Evolutionary conservation across 2,329 filamentous ascomycete species (phyloP).

Genomic region (Chaetomiaceae sp.): DNA sequence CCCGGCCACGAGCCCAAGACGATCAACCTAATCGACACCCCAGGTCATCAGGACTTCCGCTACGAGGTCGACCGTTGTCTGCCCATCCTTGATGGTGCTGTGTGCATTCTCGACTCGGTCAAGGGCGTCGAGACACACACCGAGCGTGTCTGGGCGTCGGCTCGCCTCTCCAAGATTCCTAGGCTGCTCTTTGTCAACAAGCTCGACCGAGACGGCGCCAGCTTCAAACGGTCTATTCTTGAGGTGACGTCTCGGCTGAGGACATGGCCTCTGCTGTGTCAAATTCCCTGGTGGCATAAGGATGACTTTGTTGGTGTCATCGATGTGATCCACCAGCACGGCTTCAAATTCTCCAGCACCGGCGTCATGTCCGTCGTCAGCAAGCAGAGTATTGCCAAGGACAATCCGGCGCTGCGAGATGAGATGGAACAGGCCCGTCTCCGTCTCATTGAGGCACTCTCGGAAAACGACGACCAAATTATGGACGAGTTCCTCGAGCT

Average conservation of each 20-base stretch:
- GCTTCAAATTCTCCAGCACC: slow-evolving; percentile 64
- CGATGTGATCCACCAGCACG: slow-evolving; percentile 72
- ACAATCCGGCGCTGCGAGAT: slow-evolving; percentile 51
- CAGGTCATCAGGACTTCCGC: slow-evolving; percentile 94
- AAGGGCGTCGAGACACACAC: slow-evolving; percentile 84
- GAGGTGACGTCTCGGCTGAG: slow-evolving; percentile 77
- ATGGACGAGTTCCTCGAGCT: slow-evolving; percentile 79
- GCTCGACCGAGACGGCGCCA: slow-evolving; percentile 75
- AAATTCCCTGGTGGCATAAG: slow-evolving; percentile 90
- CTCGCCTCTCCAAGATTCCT: slow-evolving; percentile 79
- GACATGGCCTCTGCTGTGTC: slow-evolving; percentile 85
- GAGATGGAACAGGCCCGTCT: slow-evolving; percentile 74
- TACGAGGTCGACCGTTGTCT: slow-evolving; percentile 93
- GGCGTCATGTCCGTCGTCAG: slow-evolving; percentile 32
- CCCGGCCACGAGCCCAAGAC: slow-evolving; percentile 52
- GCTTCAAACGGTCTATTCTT: slow-evolving; percentile 77
- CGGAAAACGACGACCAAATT: slow-evolving; percentile 81
- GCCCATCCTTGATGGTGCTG: slow-evolving; percentile 34
- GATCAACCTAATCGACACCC: slow-evolving; percentile 92
- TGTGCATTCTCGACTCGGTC: slow-evolving; percentile 37
- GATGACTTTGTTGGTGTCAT: slow-evolving; percentile 78
- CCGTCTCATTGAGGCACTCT: slow-evolving; percentile 75
- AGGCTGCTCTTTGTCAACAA: slow-evolving; percentile 81
- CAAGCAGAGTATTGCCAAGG: slow-evolving; percentile 41
- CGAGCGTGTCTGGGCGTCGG: slow-evolving; percentile 91